phyloP scores from a whole-genome alignment of 768 basidiomycete species.

The Kwoniella pini region DNA sequence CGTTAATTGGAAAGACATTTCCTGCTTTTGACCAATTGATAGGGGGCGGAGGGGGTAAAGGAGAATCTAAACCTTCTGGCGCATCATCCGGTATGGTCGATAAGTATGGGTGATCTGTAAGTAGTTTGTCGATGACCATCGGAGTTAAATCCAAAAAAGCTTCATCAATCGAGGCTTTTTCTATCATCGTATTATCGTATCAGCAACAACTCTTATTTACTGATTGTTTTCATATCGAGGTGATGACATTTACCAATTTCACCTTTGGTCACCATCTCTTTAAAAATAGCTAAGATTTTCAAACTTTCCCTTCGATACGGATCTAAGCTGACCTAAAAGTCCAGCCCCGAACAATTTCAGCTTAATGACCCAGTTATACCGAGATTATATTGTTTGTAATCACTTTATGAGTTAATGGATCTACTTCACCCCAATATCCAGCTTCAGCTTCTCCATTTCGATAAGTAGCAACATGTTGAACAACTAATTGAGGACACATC shows the following conservation, averaged over 20 bases:
- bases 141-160: slow-evolving; percentile 89
- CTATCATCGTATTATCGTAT: slow-evolving; percentile 61
- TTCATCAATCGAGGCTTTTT: slow-evolving; percentile 97
- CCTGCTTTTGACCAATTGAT: slow-evolving; percentile 52
- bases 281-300: slow-evolving; percentile 82
- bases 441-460: slow-evolving; percentile 65
- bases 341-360: too few relatives aligned
- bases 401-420: slow-evolving; percentile 90
- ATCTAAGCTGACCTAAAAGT: slow-evolving; percentile 85
- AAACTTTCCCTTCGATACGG: slow-evolving; percentile 85
- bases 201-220: too few relatives aligned
- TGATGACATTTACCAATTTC: slow-evolving; percentile 79
- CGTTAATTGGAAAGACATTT: slow-evolving; percentile 49
- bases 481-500: slow-evolving; percentile 77
- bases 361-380: too few relatives aligned
- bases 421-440: slow-evolving; percentile 86
- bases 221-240: too few relatives aligned
- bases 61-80: slow-evolving; percentile 63
- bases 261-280: slow-evolving; percentile 71
- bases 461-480: slow-evolving; percentile 94
- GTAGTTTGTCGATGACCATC: slow-evolving; percentile 71
- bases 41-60: slow-evolving; percentile 49
- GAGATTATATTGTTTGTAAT: too few relatives aligned
- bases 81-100: slow-evolving; percentile 68
- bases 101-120: slow-evolving; percentile 76